Conservation (phyloP, 2,329 filamentous ascomycete species). For the Xylariales sp. region DNA sequence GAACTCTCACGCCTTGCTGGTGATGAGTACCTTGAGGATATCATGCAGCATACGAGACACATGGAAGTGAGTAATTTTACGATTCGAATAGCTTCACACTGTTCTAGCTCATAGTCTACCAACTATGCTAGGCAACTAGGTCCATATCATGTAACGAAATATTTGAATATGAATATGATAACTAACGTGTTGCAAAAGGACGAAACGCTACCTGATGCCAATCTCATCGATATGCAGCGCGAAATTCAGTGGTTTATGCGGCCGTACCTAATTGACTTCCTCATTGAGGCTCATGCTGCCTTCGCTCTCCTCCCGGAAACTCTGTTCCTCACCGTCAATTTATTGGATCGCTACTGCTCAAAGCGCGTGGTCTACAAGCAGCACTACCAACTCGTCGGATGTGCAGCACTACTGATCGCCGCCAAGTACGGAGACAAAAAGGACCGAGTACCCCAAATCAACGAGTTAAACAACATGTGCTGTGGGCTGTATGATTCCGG, state of each 20-base stretch:
- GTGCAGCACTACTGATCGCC: constrained; percentile 93
- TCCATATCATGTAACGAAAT: neutral
- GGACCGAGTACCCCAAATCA: constrained; percentile 96
- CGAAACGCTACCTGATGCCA: constrained; percentile 93
- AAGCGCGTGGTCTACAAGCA: constrained; percentile 98
- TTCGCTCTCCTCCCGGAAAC: constrained; percentile 95
- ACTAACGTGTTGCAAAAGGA: constrained; percentile 57
- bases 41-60: constrained; percentile 91
- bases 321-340: constrained; percentile 94
- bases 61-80: constrained; percentile 77
- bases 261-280: constrained; percentile 96
- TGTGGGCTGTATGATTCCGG: constrained; percentile 97
- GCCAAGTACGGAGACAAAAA: constrained; percentile 99
- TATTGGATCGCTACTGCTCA: constrained; percentile 97
- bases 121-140: no score
- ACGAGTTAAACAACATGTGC: constrained; percentile 99
- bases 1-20: constrained; percentile 86
- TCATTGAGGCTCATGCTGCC: constrained; percentile 95
- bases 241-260: constrained; percentile 99
- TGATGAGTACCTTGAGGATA: constrained; percentile 93
- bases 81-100: neutral
- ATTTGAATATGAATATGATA: neutral
- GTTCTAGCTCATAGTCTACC: no score
- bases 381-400: constrained; percentile 97
- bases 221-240: constrained; percentile 97